phyloP scores from a whole-genome alignment of 306 rosid species.

The Cucurbita argyrosperma region DNA sequence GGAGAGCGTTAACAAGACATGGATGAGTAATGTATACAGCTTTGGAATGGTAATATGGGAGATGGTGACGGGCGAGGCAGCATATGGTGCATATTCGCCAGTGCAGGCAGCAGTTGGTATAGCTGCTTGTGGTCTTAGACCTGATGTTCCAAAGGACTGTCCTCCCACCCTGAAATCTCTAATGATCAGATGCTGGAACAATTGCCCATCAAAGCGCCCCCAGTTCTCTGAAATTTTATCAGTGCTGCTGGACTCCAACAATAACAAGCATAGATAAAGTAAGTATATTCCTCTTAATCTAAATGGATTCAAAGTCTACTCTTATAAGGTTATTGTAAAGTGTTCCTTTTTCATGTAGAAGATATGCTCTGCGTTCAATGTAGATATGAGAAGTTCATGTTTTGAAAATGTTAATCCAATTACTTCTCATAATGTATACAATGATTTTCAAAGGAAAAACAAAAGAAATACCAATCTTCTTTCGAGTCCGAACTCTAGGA shows the following conservation, averaged over 20 bases:
- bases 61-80: conserved; percentile 87
- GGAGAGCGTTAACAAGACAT: conserved; percentile 73
- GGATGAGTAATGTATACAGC: conserved; percentile 91
- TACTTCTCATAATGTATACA: background rate
- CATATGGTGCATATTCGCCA: conserved; percentile 73
- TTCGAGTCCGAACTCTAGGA: background rate
- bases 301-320: background rate
- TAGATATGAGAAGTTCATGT: background rate
- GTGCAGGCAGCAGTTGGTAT: conserved; percentile 95
- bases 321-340: background rate
- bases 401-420: background rate
- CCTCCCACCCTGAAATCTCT: conserved; percentile 56
- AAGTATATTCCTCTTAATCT: conserved; percentile 10
- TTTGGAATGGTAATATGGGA: conserved; percentile 96
- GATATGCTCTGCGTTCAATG: background rate
- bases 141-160: conserved; percentile 88
- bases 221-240: conserved; percentile 65
- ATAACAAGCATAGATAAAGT: conserved; percentile 39
- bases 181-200: conserved; percentile 94
- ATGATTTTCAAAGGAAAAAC: background rate
- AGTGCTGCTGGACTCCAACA: conserved; percentile 27
- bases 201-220: conserved; percentile 80
- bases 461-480: background rate
- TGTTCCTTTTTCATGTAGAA: background rate
- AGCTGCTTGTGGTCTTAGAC: conserved; percentile 98